Conservation (phyloP, 306 rosid species). For the Vicia sativa region DNA sequence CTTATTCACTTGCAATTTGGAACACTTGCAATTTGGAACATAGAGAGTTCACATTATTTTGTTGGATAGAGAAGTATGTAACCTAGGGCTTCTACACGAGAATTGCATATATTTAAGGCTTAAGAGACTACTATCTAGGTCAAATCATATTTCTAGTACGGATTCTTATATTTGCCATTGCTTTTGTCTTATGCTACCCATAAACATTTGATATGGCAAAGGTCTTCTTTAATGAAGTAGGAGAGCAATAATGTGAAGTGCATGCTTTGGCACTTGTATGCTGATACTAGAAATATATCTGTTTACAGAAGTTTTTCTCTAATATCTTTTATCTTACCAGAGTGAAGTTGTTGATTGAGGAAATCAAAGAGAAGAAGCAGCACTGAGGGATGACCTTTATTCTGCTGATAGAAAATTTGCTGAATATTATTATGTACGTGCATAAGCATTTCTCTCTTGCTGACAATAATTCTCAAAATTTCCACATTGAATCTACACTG, state of each 20-base stretch:
- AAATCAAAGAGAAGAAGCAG: constrained; percentile 86
- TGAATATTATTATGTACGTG: constrained; percentile 77
- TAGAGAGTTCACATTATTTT: too few species aligned
- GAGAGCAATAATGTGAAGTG: background rate
- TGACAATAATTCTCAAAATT: constrained; percentile 12
- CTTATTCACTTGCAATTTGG: constrained; percentile 25
- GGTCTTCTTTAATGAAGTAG: constrained; percentile 18
- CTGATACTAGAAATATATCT: constrained; percentile 27
- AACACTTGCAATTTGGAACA: too few species aligned
- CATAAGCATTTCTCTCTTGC: constrained; percentile 35
- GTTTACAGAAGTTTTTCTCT: constrained; percentile 26
- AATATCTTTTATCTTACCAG: constrained; percentile 49
- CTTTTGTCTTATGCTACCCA: constrained; percentile 4
- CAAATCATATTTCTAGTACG: background rate
- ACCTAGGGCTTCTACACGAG: too few species aligned
- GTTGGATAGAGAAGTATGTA: too few species aligned
- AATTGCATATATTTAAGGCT: too few species aligned
- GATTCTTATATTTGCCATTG: constrained; percentile 27
- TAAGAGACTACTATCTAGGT: too few species aligned
- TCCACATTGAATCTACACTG: background rate
- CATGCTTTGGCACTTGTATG: constrained; percentile 24
- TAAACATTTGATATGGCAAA: too few species aligned
- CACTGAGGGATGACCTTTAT: constrained; percentile 79
- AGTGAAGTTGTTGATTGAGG: constrained; percentile 85
- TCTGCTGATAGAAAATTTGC: constrained; percentile 88